Evolutionary conservation across 176 grass and related monocot species (phyloP).

Genomic region (Aegilops longissima): DNA sequence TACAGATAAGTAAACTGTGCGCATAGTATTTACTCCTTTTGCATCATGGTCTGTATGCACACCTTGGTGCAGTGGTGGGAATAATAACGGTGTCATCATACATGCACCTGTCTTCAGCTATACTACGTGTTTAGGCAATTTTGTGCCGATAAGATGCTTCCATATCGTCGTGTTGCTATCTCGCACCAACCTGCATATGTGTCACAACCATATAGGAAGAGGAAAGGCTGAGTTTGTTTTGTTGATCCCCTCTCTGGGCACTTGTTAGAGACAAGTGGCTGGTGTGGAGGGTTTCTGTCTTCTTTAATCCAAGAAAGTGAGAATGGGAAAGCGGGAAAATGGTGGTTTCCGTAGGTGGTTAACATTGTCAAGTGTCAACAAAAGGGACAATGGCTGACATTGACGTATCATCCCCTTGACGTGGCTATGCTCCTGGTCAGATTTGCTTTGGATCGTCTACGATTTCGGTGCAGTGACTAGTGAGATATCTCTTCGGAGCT

Average conservation of each 20-base stretch:
- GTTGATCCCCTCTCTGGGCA: not conserved
- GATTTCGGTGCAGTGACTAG: not conserved
- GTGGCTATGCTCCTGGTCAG: not conserved
- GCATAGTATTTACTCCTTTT: too few species aligned
- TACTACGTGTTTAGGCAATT: not conserved
- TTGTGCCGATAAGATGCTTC: not conserved
- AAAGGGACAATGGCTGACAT: not conserved
- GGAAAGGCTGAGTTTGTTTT: not conserved
- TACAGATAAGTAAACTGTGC: too few species aligned
- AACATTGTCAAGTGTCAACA: slow-evolving; percentile 17
- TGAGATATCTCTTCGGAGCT: not conserved
- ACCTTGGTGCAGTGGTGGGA: not conserved
- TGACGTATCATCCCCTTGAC: slow-evolving; percentile 12
- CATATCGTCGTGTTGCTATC: not conserved
- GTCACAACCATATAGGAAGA: not conserved
- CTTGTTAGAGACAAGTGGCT: not conserved
- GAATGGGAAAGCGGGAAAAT: slow-evolving; percentile 28
- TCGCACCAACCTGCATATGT: not conserved
- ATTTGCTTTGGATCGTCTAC: slow-evolving; percentile 10
- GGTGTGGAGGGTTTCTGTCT: not conserved
- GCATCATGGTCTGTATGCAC: not conserved
- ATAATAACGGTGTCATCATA: not conserved
- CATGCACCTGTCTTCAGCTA: not conserved
- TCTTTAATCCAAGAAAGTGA: slow-evolving; percentile 1
- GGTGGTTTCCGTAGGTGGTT: not conserved